Conservation (phyloP, 139 green algal genomes). For the Micromonas pusilla region DNA sequence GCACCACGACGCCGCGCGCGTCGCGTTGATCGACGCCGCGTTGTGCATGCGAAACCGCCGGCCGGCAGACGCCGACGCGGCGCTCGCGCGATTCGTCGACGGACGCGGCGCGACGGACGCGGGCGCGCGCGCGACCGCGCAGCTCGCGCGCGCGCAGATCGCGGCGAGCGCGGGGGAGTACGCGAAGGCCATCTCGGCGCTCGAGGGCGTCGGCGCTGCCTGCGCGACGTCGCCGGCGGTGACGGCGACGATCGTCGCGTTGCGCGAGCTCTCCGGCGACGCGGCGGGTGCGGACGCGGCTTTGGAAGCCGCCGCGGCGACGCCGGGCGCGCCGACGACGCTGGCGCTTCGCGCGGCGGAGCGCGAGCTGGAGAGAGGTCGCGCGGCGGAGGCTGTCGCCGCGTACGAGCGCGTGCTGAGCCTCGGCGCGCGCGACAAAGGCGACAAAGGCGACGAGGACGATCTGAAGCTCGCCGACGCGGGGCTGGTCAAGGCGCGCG, state of each 20-base stretch:
- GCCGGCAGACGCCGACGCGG: not conserved
- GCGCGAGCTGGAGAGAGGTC: too few species aligned
- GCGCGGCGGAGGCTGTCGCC: too few species aligned
- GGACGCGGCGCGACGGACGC: not conserved
- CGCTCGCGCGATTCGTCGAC: not conserved
- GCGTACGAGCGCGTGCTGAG: too few species aligned
- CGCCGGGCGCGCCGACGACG: constrained; percentile 1
- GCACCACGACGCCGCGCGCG: not conserved
- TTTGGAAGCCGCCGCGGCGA: constrained; percentile 29
- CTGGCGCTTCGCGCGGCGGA: constrained; percentile 9
- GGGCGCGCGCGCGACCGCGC: not conserved
- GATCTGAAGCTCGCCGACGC: not conserved
- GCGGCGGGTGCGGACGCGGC: constrained; percentile 38
- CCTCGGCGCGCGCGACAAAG: too few species aligned
- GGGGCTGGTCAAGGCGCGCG: not conserved
- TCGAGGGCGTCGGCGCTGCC: constrained; percentile 9
- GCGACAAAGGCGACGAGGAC: not conserved
- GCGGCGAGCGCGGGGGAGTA: constrained; percentile 41
- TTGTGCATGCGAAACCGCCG: not conserved
- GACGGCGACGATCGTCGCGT: constrained; percentile 51
- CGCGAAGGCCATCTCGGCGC: constrained; percentile 17
- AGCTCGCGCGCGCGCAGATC: constrained; percentile 59
- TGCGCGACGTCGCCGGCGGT: constrained; percentile 38
- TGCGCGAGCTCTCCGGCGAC: constrained; percentile 50
- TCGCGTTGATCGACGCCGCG: not conserved